A percentile compares a stretch with the other conserved stretches of the same genome.
Conservation (phyloP, 2,329 filamentous ascomycete species). For the Hypoxylon sp. region DNA sequence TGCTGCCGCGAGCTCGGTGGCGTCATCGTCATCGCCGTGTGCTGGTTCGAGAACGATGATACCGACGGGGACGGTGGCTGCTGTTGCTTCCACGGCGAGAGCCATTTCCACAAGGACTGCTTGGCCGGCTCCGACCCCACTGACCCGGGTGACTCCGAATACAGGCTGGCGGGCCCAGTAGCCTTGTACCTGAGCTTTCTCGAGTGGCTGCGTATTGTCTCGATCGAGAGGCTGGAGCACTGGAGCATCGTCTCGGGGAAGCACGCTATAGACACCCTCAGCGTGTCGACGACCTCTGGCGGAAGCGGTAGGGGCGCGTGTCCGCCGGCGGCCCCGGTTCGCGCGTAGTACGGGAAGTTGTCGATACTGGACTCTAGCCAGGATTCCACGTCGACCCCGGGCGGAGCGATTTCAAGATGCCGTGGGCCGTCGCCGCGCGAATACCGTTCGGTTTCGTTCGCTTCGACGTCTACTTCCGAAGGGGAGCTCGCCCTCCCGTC, state of each 20-base stretch:
- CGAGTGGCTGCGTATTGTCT: constrained; percentile 65
- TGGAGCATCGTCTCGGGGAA: constrained; percentile 68
- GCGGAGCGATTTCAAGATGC: constrained; percentile 28
- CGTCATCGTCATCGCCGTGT: too few species aligned
- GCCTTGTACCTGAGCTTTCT: constrained; percentile 57
- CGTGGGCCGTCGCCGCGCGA: constrained; percentile 5
- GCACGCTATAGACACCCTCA: constrained; percentile 61
- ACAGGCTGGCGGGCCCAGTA: constrained; percentile 24
- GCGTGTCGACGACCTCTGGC: constrained; percentile 61
- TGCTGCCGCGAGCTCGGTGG: constrained; percentile 22
- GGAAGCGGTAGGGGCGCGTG: constrained; percentile 57
- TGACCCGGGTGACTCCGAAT: constrained; percentile 30
- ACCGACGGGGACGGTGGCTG: constrained; percentile 19
- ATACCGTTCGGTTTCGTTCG: neutral
- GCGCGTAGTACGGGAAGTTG: constrained; percentile 37
- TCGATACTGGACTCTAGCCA: constrained; percentile 41
- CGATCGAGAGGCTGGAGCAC: constrained; percentile 62
- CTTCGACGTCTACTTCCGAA: neutral
- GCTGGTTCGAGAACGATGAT: too few species aligned
- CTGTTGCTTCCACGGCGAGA: constrained; percentile 31
- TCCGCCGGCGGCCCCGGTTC: constrained; percentile 37
- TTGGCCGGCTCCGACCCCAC: constrained; percentile 29
- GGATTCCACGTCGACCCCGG: constrained; percentile 37
- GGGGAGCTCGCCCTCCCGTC: constrained; percentile 1
- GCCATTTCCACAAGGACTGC: constrained; percentile 42